Evolutionary conservation across 345 rosid species (phyloP).

Genomic region (Cardiospermum halicacabum): DNA sequence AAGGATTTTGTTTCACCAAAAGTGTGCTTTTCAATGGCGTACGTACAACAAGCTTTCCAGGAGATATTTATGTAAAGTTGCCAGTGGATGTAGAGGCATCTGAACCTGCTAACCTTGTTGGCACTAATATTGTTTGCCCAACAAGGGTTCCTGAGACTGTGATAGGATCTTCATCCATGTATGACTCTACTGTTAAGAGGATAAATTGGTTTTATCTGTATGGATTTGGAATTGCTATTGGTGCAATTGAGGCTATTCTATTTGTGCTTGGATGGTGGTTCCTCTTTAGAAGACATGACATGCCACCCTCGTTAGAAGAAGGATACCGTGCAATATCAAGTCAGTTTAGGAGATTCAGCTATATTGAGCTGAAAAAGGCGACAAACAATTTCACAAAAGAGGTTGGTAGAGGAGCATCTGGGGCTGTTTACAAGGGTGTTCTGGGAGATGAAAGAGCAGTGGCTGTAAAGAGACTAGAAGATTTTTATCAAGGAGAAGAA

Average conservation of each 20-base stretch:
- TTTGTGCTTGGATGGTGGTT: conserved; percentile 28
- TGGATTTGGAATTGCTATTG: conserved; percentile 28
- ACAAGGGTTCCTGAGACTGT: background rate
- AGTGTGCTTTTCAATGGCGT: conserved; percentile 31
- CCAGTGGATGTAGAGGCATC: conserved; percentile 18
- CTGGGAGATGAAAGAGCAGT: conserved; percentile 33
- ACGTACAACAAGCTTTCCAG: conserved; percentile 23
- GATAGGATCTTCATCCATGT: conserved; percentile 19
- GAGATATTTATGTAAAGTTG: conserved; percentile 24
- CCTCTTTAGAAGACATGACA: conserved; percentile 14
- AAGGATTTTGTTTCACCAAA: conserved; percentile 21
- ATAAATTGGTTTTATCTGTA: conserved; percentile 37
- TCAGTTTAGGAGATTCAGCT: conserved; percentile 33
- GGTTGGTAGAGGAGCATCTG: conserved; percentile 48
- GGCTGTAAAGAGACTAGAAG: conserved; percentile 49
- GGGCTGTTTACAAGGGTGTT: conserved; percentile 44
- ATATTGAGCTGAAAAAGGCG: conserved; percentile 29
- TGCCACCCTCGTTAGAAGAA: conserved; percentile 12
- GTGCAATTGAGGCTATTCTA: conserved; percentile 30
- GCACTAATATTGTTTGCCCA: conserved; percentile 9
- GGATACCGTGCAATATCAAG: conserved; percentile 23
- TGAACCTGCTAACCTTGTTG: background rate
- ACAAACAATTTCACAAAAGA: conserved; percentile 31
- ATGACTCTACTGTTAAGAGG: conserved; percentile 15
- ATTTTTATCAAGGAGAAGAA: conserved; percentile 38